These are phyloP conservation scores for Ustilago hordei DNA, from an alignment of 1,284 basidiomycete genomes.

Conservation along the genomic window DNA sequence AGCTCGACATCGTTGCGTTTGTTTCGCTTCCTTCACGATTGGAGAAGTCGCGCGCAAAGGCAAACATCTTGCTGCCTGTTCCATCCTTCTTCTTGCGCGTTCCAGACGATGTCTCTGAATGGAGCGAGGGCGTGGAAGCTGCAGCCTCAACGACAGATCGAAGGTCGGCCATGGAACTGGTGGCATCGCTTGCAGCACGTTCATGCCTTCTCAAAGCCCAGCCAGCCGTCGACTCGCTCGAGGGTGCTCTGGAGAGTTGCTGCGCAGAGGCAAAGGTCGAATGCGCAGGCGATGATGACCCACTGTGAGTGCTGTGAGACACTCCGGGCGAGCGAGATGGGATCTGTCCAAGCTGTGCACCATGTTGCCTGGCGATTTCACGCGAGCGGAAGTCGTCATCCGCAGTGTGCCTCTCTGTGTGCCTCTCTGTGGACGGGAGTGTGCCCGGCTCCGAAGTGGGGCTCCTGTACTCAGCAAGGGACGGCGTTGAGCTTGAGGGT, in stretches of 20 bases:
- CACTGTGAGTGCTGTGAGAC: slow-evolving; percentile 7
- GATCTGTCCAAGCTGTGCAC: slow-evolving; percentile 4
- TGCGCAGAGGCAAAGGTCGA: slow-evolving; percentile 20
- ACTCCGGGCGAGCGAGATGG: slow-evolving; percentile 24
- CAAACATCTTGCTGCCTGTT: slow-evolving; percentile 37
- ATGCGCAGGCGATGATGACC: slow-evolving; percentile 24
- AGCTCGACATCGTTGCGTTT: slow-evolving; percentile 14
- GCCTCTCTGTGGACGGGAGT: slow-evolving; percentile 19
- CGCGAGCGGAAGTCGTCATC: slow-evolving; percentile 26
- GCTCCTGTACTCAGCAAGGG: slow-evolving; percentile 24
- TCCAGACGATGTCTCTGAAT: slow-evolving; percentile 32
- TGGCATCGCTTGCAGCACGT: slow-evolving; percentile 33
- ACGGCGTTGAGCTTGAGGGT: slow-evolving; percentile 24
- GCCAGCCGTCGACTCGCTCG: slow-evolving; percentile 22
- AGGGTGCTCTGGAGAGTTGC: slow-evolving; percentile 31
- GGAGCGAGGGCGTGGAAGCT: slow-evolving; percentile 30
- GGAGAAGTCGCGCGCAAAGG: slow-evolving; percentile 38
- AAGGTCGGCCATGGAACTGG: slow-evolving; percentile 23
- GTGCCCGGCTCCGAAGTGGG: slow-evolving; percentile 16
- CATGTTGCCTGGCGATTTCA: slow-evolving; percentile 10
- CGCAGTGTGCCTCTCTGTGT: slow-evolving; percentile 14
- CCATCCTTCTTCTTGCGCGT: slow-evolving; percentile 40
- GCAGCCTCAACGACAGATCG: slow-evolving; percentile 10
- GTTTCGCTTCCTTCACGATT: slow-evolving; percentile 28
- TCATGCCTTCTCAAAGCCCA: slow-evolving; percentile 21